These are phyloP conservation scores for Naganishia kalamii DNA, from an alignment of 768 basidiomycete genomes.

Conservation along the genomic window DNA sequence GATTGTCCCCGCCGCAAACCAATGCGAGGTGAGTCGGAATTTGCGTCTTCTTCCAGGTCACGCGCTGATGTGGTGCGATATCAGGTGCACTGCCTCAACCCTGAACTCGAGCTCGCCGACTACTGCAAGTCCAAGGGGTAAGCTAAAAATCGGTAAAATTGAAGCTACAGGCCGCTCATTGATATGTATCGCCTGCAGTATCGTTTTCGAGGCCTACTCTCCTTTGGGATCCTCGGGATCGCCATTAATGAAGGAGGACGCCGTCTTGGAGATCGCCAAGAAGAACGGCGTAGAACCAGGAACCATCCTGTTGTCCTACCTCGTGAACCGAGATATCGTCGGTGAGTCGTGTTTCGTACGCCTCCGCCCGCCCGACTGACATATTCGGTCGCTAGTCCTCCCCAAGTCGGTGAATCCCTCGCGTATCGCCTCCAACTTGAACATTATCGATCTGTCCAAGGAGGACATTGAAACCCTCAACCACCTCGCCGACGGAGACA, in stretches of 20 bases:
- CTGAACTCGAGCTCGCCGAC: slow-evolving; percentile 56
- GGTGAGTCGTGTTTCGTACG: not conserved
- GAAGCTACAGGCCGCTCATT: not conserved
- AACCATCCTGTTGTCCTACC: slow-evolving; percentile 40
- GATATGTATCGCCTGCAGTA: slow-evolving; percentile 36
- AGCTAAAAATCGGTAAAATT: not conserved
- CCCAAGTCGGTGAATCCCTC: slow-evolving; percentile 43
- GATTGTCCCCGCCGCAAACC: slow-evolving; percentile 63
- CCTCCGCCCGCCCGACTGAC: not conserved
- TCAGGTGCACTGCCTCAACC: too few species aligned
- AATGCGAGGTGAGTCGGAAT: too few species aligned
- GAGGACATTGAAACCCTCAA: slow-evolving; percentile 38
- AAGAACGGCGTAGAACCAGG: slow-evolving; percentile 38
- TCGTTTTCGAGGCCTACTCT: slow-evolving; percentile 63
- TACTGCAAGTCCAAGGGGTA: slow-evolving; percentile 54
- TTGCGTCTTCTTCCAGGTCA: too few species aligned
- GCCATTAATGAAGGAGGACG: slow-evolving; percentile 36
- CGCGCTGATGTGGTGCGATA: too few species aligned
- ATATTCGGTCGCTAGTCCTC: slow-evolving; percentile 23
- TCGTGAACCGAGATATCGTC: slow-evolving; percentile 35
- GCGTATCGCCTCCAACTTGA: slow-evolving; percentile 37
- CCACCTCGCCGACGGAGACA: slow-evolving; percentile 33
- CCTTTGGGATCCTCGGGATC: slow-evolving; percentile 50
- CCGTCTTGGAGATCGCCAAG: slow-evolving; percentile 35
- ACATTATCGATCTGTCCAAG: slow-evolving; percentile 33